Base-by-base conservation (phyloP, 176 grass and related monocot genomes). In the maize (Zea mays) region DNA sequence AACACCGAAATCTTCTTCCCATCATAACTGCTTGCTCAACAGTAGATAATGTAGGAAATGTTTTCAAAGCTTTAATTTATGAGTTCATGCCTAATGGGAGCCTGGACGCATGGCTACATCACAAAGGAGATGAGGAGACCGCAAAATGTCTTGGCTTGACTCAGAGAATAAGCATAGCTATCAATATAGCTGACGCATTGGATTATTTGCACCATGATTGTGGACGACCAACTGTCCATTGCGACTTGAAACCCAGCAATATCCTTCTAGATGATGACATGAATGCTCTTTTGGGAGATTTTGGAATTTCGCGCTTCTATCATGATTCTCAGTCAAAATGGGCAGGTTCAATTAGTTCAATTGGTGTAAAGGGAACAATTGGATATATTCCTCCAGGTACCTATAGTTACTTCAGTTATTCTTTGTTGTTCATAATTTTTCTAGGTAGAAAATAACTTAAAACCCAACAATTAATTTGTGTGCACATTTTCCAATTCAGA, bases 51-150 rank as follows among this genome's bases (percentile, higher is more conserved):
- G n/a, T n/a, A n/a, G n/a, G n/a, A n/a, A n/a, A n/a, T n/a, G n/a
- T 46, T 10, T 93, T 93, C 74, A 90, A 82, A 49, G 91, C 87
- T 41, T 10, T 93, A 51, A 16, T 93, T 56, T 86, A 85, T 3
- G 65, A 86, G 21, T 87, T 79, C 84, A 88, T 90, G 82, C 75
- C 77, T 6, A 62, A 62, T 13, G 59, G 27, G 4, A 62, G 13
- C 27, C 27, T 62, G 11, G 59, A 62, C 10, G 3, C 9, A 6
- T 62, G 59, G 59, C 2, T 93, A 35, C 80, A 93, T 17, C 14
- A 68, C 3, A 52, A 50, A 40, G 56, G 37, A 0, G 12, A 54
- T 2, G 0, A 0, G 0, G 1, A 17, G n/a, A 1, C 49, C 16
- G 0, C 12, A 16, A 54, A 17, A 4, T 1, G 5, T 0, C 11